Evolutionary conservation across 2,329 filamentous ascomycete species (phyloP).

Genomic region (Paracoccidioides lutzii): DNA sequence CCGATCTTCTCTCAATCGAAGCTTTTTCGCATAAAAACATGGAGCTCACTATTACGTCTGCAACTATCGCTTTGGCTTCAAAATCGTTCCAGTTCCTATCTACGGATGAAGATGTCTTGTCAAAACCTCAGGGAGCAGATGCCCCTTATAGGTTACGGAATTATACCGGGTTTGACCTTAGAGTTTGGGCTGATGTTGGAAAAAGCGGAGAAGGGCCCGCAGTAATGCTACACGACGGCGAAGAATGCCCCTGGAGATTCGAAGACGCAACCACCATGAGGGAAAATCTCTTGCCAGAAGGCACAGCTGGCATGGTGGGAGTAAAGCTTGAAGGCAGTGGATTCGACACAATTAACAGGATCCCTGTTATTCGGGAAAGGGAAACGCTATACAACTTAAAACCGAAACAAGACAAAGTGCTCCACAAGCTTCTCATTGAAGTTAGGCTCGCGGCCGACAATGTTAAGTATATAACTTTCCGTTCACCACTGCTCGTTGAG

Average conservation of each 20-base stretch:
- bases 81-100: conserved; percentile 88
- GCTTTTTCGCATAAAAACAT: conserved; percentile 79
- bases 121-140: conserved; percentile 82
- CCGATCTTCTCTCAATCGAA: conserved; percentile 68
- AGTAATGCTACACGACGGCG: conserved; percentile 69
- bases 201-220: conserved; percentile 55
- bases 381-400: conserved; percentile 81
- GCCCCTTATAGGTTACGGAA: conserved; percentile 90
- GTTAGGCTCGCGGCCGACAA: conserved; percentile 86
- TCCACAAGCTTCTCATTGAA: conserved; percentile 85
- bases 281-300: conserved; percentile 79
- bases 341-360: conserved; percentile 79
- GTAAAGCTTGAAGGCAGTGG: conserved; percentile 83
- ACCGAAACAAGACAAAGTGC: conserved; percentile 69
- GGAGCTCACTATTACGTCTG: conserved; percentile 83
- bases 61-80: conserved; percentile 81
- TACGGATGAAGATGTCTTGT: conserved; percentile 78
- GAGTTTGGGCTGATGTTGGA: conserved; percentile 65
- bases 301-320: conserved; percentile 63
- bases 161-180: conserved; percentile 84
- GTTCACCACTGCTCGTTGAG: conserved; percentile 81
- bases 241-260: conserved; percentile 90
- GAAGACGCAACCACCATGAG: conserved; percentile 95
- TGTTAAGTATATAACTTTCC: conserved; percentile 93
- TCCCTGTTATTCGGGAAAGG: conserved; percentile 86